Evolutionary conservation across 1,284 basidiomycete species (phyloP).

Genomic region (Ustilago esculenta): DNA sequence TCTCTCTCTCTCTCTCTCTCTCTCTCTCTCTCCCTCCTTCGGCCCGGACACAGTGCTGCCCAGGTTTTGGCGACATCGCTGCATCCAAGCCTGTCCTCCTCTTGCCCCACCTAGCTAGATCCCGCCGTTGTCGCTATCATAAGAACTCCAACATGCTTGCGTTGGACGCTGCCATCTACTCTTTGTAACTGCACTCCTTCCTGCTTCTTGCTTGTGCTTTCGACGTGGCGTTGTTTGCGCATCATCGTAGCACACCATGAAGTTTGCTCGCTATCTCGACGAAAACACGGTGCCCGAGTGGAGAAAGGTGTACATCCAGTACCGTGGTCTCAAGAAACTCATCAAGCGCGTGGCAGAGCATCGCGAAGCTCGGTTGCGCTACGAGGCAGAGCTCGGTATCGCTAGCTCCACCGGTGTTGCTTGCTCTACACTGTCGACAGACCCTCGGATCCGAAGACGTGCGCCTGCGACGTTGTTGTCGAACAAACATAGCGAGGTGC

Average conservation of each 20-base stretch:
- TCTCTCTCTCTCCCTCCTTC: too few relatives aligned
- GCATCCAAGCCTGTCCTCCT: too few relatives aligned
- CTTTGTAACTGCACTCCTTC: background rate
- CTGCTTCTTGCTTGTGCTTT: too few relatives aligned
- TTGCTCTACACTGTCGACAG: conserved; percentile 1
- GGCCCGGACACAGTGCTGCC: too few relatives aligned
- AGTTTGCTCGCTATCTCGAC: conserved; percentile 60
- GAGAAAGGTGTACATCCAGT: conserved; percentile 66
- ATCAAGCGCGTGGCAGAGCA: conserved; percentile 65
- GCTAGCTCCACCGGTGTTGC: conserved; percentile 19
- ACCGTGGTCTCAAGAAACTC: conserved; percentile 67
- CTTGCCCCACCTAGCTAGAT: too few relatives aligned
- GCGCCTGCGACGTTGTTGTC: background rate
- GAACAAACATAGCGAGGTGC: conserved; percentile 3
- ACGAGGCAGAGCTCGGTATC: conserved; percentile 17
- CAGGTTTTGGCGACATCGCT: too few relatives aligned
- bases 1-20: too few relatives aligned
- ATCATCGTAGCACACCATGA: conserved; percentile 32
- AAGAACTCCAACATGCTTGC: background rate
- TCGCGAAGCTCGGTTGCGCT: conserved; percentile 23
- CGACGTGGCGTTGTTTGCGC: too few relatives aligned
- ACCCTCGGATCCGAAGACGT: conserved; percentile 16
- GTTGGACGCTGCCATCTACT: background rate
- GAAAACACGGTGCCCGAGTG: conserved; percentile 65
- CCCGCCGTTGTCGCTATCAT: too few relatives aligned